These are phyloP conservation scores for Fraxinus cuspidata DNA, from an alignment of 257 asterid genomes.

Conservation along the genomic window DNA sequence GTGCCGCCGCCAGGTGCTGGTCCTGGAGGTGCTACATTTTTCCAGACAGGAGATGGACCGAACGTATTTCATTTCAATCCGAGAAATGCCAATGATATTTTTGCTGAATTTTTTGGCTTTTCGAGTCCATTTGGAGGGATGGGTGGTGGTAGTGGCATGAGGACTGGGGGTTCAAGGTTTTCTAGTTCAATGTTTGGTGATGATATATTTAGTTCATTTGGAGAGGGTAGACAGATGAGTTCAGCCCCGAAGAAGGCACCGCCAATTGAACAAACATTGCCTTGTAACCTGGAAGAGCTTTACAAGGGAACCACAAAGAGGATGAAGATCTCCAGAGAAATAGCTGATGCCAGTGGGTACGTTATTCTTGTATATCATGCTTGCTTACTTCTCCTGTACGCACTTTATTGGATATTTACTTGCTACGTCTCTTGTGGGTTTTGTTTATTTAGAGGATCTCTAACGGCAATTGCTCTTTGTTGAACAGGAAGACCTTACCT, in stretches of 20 bases:
- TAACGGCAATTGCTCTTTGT: constrained; percentile 1
- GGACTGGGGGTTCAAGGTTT: constrained; percentile 55
- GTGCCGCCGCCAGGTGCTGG: constrained; percentile 75
- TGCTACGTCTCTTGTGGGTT: neutral
- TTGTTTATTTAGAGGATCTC: neutral
- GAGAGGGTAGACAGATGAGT: constrained; percentile 55
- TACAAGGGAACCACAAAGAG: constrained; percentile 86
- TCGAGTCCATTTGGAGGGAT: constrained; percentile 71
- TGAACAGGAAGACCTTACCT: constrained; percentile 66
- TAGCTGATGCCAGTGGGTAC: constrained; percentile 86
- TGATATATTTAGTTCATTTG: constrained; percentile 71
- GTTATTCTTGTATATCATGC: constrained; percentile 21
- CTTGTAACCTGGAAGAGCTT: constrained; percentile 78
- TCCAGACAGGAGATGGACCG: constrained; percentile 76
- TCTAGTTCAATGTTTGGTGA: constrained; percentile 79
- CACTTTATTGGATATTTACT: neutral
- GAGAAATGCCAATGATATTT: constrained; percentile 75
- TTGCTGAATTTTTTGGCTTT: constrained; percentile 77
- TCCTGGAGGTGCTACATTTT: constrained; percentile 65
- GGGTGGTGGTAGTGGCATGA: constrained; percentile 63
- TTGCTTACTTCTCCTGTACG: neutral
- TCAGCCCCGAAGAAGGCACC: constrained; percentile 69
- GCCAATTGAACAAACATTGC: constrained; percentile 65
- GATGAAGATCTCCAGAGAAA: constrained; percentile 91
- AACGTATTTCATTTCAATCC: constrained; percentile 73